These are phyloP conservation scores for Arthrobotrys sinensis DNA, from an alignment of 2,329 filamentous ascomycete genomes.

Conservation along the genomic window DNA sequence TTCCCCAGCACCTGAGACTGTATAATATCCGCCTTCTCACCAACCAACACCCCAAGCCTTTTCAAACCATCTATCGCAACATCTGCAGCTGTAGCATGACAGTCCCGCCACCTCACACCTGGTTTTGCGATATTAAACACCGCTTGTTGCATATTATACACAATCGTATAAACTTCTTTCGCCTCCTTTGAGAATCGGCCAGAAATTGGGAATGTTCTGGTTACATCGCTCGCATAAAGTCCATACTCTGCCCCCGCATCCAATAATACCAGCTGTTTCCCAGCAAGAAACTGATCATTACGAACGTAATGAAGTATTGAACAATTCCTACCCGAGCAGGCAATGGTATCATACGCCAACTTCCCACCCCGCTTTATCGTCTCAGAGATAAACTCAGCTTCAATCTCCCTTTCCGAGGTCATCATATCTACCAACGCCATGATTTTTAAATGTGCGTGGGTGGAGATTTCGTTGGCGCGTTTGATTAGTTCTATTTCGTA, in stretches of 20 bases:
- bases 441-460: constrained; percentile 81
- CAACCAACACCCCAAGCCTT: constrained; percentile 79
- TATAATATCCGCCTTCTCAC: constrained; percentile 74
- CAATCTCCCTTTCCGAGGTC: constrained; percentile 84
- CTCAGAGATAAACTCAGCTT: constrained; percentile 81
- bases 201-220: constrained; percentile 84
- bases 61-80: constrained; percentile 81
- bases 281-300: constrained; percentile 81
- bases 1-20: constrained; percentile 72
- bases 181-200: constrained; percentile 80
- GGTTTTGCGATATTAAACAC: constrained; percentile 80
- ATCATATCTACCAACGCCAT: constrained; percentile 72
- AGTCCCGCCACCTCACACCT: constrained; percentile 78
- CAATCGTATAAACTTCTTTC: constrained; percentile 81
- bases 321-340: constrained; percentile 85
- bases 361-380: constrained; percentile 81
- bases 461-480: constrained; percentile 84
- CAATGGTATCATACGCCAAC: constrained; percentile 91
- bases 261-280: constrained; percentile 82
- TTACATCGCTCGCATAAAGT: constrained; percentile 91
- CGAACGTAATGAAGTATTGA: constrained; percentile 87
- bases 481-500: constrained; percentile 88
- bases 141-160: constrained; percentile 83
- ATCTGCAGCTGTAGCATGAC: constrained; percentile 80
- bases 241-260: constrained; percentile 90